Evolutionary conservation across 441 rosid genomes (phyloP).

Genomic region (Pelargonium cotyledonis): DNA sequence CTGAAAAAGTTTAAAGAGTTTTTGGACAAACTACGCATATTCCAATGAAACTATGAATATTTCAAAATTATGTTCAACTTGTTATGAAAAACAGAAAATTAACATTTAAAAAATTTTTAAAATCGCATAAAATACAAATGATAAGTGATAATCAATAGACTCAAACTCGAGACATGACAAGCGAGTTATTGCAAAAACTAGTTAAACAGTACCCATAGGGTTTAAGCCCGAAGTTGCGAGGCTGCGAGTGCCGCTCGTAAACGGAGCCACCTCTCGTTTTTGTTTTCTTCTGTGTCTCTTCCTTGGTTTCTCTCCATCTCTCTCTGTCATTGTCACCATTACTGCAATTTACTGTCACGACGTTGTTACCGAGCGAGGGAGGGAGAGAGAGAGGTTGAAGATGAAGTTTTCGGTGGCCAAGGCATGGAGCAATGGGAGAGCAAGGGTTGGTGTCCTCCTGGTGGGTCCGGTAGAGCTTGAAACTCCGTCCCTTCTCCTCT

Average conservation of each 20-base stretch:
- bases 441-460: constrained; percentile 45
- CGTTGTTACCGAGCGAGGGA: neutral
- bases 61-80: too few species aligned
- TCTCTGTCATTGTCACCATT: neutral
- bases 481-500: constrained; percentile 62
- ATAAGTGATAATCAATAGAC: too few species aligned
- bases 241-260: neutral
- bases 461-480: constrained; percentile 38
- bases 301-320: neutral
- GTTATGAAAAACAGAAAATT: too few species aligned
- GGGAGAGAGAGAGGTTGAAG: constrained; percentile 6
- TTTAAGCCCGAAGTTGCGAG: too few species aligned
- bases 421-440: constrained; percentile 42
- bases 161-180: too few species aligned
- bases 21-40: too few species aligned
- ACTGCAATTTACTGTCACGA: neutral
- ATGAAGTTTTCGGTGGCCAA: constrained; percentile 51
- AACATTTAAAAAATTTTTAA: too few species aligned
- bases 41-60: too few species aligned
- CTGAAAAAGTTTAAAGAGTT: too few species aligned
- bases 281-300: neutral
- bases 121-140: too few species aligned
- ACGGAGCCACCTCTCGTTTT: neutral
- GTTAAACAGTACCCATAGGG: too few species aligned
- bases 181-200: too few species aligned